Evolutionary conservation across 306 rosid species (phyloP).

Genomic region (Inga laurina): DNA sequence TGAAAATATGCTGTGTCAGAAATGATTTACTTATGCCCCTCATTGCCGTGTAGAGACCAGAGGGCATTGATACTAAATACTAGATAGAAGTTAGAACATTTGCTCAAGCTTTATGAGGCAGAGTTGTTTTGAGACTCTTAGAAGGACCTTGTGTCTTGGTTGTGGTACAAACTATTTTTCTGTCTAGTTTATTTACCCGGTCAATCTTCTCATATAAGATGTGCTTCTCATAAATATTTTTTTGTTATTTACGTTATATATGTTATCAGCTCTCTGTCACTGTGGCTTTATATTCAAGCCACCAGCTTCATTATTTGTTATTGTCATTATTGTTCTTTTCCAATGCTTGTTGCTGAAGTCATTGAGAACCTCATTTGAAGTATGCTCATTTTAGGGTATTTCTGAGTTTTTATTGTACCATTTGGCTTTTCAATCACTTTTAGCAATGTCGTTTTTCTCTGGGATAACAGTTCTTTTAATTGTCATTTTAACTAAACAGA

Average conservation of each 20-base stretch:
- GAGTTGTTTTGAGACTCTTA: conserved; percentile 1
- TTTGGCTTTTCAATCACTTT: conserved; percentile 3
- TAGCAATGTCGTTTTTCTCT: neutral
- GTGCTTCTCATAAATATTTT: conserved; percentile 7
- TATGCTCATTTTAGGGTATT: conserved; percentile 7
- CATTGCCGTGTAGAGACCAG: neutral
- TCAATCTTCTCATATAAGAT: conserved; percentile 6
- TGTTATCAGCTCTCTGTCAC: conserved; percentile 8
- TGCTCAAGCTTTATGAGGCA: neutral
- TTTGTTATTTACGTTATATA: neutral
- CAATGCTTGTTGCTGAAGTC: conserved; percentile 14
- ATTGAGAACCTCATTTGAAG: conserved; percentile 3
- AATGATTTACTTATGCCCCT: neutral
- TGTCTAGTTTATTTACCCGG: conserved; percentile 4
- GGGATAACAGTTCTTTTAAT: conserved; percentile 6
- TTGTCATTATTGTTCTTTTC: conserved; percentile 10
- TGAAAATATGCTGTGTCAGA: neutral
- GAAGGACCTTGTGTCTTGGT: neutral
- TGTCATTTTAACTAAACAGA: conserved; percentile 49
- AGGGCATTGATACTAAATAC: neutral
- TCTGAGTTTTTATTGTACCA: neutral
- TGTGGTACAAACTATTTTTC: neutral
- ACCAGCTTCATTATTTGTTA: conserved; percentile 2
- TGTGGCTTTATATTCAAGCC: conserved; percentile 6
- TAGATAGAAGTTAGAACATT: neutral